Evolutionary conservation across 2,329 filamentous ascomycete species (phyloP), one percentile per base, ranked within the genome.

Genomic region (Xylaria sp.): DNA sequence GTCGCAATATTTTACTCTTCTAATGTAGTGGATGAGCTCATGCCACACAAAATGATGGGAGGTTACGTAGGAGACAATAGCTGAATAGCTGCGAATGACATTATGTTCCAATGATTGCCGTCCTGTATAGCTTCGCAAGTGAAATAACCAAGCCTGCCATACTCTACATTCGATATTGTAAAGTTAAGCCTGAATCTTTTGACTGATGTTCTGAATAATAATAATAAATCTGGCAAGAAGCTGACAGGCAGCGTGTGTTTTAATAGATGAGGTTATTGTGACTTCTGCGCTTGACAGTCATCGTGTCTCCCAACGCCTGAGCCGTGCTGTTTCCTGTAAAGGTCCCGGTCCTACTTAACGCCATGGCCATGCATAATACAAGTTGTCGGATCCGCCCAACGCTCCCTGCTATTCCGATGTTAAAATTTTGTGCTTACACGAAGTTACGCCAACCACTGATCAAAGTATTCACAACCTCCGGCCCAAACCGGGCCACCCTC

Each of bases 401-500:
- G 6, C 23, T 15, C 15, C 45, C 25, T 13, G 43, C 20, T 25
- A 8, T 39, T 58, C 13, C 20, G 12, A 50, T 50, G 34, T 34
- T 12, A 36, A 50, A 34, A 18, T 50, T 58, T 8, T 34, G 39
- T 50, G 55, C 23, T 7, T 41, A 12, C 4, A 10, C 13, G 28
- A 18, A 13, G 50, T 60, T 72, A 71, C 82, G 75, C 86, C 53
- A 97, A 80, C 96, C 96, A 99, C 60, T 90, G 87, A 70, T 92
- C 87, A 76, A 97, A 97, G 78, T 99, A 99, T 62, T 93, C 91
- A 80, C 96, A 99, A 59, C 91, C 97, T 72, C 89, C 91, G 0
- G 95, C 93, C 75, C 91, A 97, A 25, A 99, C 93, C 0, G 94
- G 93, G 0, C 95, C 95, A 7, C 93, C 94, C 68, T 97, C 93